Conservation (phyloP, 2,329 filamentous ascomycete genomes). For the Ophiocordyceps unilateralis region DNA sequence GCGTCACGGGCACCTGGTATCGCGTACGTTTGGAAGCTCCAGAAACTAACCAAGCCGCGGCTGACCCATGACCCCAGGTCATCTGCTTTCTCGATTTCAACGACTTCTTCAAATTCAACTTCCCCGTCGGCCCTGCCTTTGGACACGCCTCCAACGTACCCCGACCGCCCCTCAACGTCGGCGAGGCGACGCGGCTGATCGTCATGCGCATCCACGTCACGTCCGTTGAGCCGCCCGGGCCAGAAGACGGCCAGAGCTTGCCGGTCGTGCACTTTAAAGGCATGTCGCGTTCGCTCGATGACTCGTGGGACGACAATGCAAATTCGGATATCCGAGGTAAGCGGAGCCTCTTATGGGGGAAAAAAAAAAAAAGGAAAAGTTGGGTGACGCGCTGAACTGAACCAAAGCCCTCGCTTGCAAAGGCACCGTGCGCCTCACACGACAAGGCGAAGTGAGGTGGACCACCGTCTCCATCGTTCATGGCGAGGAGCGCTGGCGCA, state of each 20-base stretch:
- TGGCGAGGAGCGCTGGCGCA: slow-evolving; percentile 57
- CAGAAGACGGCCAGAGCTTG: slow-evolving; percentile 35
- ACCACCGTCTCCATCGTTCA: slow-evolving; percentile 47
- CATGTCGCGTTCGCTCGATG: slow-evolving; percentile 41
- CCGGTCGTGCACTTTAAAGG: slow-evolving; percentile 56
- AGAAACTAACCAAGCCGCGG: not conserved
- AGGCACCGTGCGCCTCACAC: slow-evolving; percentile 48
- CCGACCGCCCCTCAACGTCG: slow-evolving; percentile 36
- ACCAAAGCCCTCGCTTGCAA: slow-evolving; percentile 9
- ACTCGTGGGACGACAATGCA: slow-evolving; percentile 49
- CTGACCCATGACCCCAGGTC: slow-evolving; percentile 10
- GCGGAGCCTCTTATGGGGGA: slow-evolving; percentile 7
- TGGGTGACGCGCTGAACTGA: slow-evolving; percentile 6
- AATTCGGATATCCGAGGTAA: slow-evolving; percentile 48
- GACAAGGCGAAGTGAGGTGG: slow-evolving; percentile 58
- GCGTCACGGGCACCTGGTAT: slow-evolving; percentile 53
- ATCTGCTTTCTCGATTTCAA: slow-evolving; percentile 46
- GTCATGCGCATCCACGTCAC: slow-evolving; percentile 49
- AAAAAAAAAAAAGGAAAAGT: too few species aligned
- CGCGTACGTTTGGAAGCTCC: slow-evolving; percentile 26
- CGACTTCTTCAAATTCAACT: slow-evolving; percentile 59
- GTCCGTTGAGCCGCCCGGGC: slow-evolving; percentile 38
- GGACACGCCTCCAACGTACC: slow-evolving; percentile 23
- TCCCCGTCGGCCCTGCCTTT: slow-evolving; percentile 23
- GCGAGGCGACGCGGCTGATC: slow-evolving; percentile 55